A percentile compares a stretch with the other conserved stretches of the same genome.
These are phyloP conservation scores for Ceratocystis ficicola DNA, from an alignment of 2,329 filamentous ascomycete species.

Conservation along the genomic window DNA sequence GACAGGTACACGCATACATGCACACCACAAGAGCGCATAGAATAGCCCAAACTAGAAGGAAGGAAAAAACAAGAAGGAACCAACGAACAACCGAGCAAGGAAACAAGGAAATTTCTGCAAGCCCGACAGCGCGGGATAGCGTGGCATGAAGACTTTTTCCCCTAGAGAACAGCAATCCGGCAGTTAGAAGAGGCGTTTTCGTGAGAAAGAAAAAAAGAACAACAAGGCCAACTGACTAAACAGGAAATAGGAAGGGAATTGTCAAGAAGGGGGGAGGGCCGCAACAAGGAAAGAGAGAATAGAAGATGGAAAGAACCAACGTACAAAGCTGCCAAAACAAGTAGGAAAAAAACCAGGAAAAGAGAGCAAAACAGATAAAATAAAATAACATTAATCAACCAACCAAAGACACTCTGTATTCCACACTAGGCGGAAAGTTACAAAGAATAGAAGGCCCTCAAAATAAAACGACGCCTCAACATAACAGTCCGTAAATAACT, in stretches of 20 bases:
- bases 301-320: neutral
- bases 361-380: neutral
- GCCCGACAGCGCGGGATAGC: neutral
- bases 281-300: neutral
- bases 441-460: neutral
- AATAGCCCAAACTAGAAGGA: neutral
- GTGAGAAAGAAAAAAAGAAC: neutral
- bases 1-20: neutral
- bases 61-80: neutral
- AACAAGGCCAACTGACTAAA: neutral
- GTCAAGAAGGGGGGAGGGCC: neutral
- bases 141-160: constrained; percentile 6
- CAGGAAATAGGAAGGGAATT: neutral
- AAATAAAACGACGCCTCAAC: neutral
- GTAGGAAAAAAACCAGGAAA: neutral
- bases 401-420: neutral
- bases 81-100: no score
- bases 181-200: neutral
- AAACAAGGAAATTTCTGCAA: constrained; percentile 2
- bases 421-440: neutral
- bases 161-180: neutral
- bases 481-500: neutral
- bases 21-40: neutral
- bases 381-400: neutral
- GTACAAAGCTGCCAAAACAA: neutral